Conservation (phyloP, 352 stramenopile genomes). For the Pythium periplocum region DNA sequence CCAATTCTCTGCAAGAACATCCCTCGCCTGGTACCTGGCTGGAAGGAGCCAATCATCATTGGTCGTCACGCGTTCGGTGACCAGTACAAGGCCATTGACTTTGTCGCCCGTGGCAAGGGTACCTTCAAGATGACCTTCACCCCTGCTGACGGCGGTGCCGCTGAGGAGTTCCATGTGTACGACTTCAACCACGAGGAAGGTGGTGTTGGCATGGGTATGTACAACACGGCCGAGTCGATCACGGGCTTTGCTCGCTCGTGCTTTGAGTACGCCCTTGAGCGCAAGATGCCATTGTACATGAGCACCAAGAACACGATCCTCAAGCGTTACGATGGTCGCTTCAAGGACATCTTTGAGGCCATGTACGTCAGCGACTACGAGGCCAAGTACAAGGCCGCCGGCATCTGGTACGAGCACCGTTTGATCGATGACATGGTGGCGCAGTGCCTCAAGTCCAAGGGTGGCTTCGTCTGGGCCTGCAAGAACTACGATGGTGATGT, state of each 20-base stretch:
- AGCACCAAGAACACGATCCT: slow-evolving; percentile 91
- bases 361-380: slow-evolving; percentile 84
- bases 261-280: slow-evolving; percentile 57
- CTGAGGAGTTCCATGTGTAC: slow-evolving; percentile 72
- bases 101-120: slow-evolving; percentile 58
- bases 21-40: slow-evolving; percentile 79
- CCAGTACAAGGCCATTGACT: slow-evolving; percentile 86
- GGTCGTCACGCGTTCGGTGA: slow-evolving; percentile 85
- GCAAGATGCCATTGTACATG: slow-evolving; percentile 77
- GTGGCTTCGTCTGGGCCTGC: slow-evolving; percentile 87
- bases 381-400: slow-evolving; percentile 55
- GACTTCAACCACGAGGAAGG: slow-evolving; percentile 64
- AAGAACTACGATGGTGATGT: slow-evolving; percentile 93
- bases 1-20: slow-evolving; percentile 86
- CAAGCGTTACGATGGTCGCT: slow-evolving; percentile 83
- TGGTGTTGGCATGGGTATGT: slow-evolving; percentile 86
- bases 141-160: slow-evolving; percentile 40
- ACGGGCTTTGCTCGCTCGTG: slow-evolving; percentile 57
- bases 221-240: slow-evolving; percentile 87
- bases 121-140: slow-evolving; percentile 82
- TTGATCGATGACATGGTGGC: slow-evolving; percentile 91
- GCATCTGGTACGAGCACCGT: slow-evolving; percentile 83
- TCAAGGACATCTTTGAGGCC: slow-evolving; percentile 88
- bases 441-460: slow-evolving; percentile 84
- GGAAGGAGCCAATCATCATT: slow-evolving; percentile 86